Conservation (phyloP, 1,284 basidiomycete species). For the Cutaneotrichosporon daszewskae region DNA sequence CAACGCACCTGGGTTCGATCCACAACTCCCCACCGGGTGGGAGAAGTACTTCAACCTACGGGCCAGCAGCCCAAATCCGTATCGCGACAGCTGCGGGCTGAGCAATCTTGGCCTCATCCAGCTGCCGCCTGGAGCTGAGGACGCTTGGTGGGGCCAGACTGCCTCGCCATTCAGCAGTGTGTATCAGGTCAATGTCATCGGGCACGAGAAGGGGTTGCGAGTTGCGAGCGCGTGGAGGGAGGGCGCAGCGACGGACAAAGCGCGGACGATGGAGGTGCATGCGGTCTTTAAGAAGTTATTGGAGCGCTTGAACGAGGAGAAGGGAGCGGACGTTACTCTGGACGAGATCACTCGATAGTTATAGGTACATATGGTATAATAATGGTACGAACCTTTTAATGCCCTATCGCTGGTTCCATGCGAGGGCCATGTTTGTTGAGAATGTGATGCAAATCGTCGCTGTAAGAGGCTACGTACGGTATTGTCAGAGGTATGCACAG, state of each 20-base stretch:
- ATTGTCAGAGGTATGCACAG: no score
- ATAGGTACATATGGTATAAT: no score
- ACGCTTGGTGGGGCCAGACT: conserved; percentile 32
- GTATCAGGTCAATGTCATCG: conserved; percentile 21
- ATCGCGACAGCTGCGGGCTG: conserved; percentile 18
- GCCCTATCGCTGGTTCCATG: no score
- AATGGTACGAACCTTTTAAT: no score
- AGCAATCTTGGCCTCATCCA: conserved; percentile 32
- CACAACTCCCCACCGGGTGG: conserved; percentile 32
- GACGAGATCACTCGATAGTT: no score
- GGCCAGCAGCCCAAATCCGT: conserved; percentile 11
- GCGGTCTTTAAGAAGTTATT: neutral
- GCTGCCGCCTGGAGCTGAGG: conserved; percentile 24
- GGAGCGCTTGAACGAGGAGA: neutral
- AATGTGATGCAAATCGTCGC: no score
- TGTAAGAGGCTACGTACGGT: no score
- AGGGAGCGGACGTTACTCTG: neutral
- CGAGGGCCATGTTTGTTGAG: no score
- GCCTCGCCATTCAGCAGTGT: conserved; percentile 21
- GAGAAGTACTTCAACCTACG: conserved; percentile 31
- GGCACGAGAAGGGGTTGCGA: conserved; percentile 30
- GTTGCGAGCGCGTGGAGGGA: conserved; percentile 22
- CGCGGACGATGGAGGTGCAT: conserved; percentile 3
- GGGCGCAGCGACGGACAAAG: conserved; percentile 16
- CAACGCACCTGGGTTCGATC: conserved; percentile 7